These are phyloP conservation scores for Neostapfia colusana DNA, from an alignment of 176 grass and related monocot genomes.

Conservation along the genomic window DNA sequence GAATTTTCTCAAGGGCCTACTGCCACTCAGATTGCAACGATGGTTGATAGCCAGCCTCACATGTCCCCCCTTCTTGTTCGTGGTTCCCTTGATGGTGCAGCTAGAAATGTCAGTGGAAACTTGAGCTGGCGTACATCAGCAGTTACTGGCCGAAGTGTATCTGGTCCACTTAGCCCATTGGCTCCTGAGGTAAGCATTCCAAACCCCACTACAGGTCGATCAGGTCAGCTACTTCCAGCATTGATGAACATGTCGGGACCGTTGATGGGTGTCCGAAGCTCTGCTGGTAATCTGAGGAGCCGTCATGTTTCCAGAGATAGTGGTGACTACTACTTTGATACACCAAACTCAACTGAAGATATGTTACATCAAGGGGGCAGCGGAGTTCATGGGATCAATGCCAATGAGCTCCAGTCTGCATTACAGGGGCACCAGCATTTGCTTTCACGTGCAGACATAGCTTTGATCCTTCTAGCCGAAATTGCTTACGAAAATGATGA, in stretches of 20 bases:
- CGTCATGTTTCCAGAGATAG: conserved; percentile 96
- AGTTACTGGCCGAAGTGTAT: conserved; percentile 86
- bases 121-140: conserved; percentile 96
- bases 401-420: conserved; percentile 90
- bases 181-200: conserved; percentile 74
- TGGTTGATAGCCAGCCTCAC: conserved; percentile 84
- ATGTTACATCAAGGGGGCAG: conserved; percentile 79
- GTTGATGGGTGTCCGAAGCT: conserved; percentile 82
- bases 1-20: conserved; percentile 93
- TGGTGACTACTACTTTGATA: conserved; percentile 83
- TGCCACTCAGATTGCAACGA: conserved; percentile 60
- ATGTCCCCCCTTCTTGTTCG: conserved; percentile 99
- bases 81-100: conserved; percentile 85
- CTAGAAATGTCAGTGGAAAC: conserved; percentile 84
- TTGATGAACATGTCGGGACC: conserved; percentile 96
- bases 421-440: conserved; percentile 95
- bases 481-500: conserved; percentile 99
- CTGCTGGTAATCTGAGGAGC: conserved; percentile 86
- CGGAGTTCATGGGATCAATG: conserved; percentile 78
- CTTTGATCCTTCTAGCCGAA: conserved; percentile 96
- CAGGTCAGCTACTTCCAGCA: conserved; percentile 87
- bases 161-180: conserved; percentile 93
- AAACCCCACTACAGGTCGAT: conserved; percentile 73
- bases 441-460: conserved; percentile 95
- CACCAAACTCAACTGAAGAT: conserved; percentile 93